Conservation (phyloP, 768 basidiomycete genomes). For the Pleurotus tuber-regium region DNA sequence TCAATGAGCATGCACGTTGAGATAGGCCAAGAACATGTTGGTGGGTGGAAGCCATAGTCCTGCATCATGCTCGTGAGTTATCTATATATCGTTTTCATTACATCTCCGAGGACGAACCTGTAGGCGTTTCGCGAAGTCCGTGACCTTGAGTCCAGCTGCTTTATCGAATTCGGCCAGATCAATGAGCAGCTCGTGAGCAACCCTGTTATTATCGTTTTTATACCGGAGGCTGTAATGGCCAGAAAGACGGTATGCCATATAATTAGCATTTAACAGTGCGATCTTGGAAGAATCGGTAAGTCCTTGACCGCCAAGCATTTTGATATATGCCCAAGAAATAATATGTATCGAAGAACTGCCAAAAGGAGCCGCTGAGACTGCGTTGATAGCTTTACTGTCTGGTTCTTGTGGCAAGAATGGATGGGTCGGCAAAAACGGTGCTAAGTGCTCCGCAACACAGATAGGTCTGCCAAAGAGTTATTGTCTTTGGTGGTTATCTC, state of each 20-base stretch:
- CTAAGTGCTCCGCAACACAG: conserved; percentile 89
- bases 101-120: conserved; percentile 49
- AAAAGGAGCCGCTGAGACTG: conserved; percentile 89
- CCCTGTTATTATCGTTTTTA: conserved; percentile 87
- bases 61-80: conserved; percentile 22
- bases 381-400: conserved; percentile 58
- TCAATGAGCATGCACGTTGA: conserved; percentile 97
- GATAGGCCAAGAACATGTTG: conserved; percentile 98
- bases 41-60: conserved; percentile 95
- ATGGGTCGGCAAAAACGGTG: conserved; percentile 92
- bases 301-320: conserved; percentile 97
- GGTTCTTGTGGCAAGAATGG: conserved; percentile 54
- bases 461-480: conserved; percentile 59
- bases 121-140: conserved; percentile 94
- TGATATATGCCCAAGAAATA: conserved; percentile 99
- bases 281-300: conserved; percentile 82
- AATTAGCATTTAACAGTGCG: conserved; percentile 94
- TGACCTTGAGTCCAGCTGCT: conserved; percentile 83
- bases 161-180: conserved; percentile 97
- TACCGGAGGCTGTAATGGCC: conserved; percentile 85
- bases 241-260: conserved; percentile 88
- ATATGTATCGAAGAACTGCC: conserved; percentile 94
- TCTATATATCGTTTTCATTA: not conserved
- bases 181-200: conserved; percentile 94
- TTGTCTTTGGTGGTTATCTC: conserved; percentile 10